Percentiles rank a stretch among this genome's conserved stretches.
These are phyloP conservation scores for Penicillium palitans DNA, from an alignment of 2,329 filamentous ascomycete genomes.

Conservation along the genomic window DNA sequence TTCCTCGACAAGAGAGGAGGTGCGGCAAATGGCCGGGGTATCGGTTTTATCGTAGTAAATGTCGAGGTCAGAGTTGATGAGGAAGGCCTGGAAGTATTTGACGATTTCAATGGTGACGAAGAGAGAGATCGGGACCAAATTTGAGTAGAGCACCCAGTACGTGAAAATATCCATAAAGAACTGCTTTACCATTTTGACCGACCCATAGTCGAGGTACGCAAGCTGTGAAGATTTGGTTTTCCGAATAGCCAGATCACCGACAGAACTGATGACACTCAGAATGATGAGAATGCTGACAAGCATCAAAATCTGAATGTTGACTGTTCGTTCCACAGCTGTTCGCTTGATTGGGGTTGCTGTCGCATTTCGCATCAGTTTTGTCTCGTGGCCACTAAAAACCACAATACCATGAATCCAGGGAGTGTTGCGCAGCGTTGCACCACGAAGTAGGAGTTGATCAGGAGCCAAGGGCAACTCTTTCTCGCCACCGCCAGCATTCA, in stretches of 20 bases:
- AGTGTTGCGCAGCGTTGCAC: conserved; percentile 91
- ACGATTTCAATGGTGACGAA: conserved; percentile 98
- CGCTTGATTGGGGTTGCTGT: conserved; percentile 97
- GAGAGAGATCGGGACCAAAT: conserved; percentile 92
- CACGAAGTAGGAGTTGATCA: conserved; percentile 88
- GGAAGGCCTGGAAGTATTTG: conserved; percentile 96
- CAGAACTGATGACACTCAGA: conserved; percentile 84
- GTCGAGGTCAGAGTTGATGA: conserved; percentile 96
- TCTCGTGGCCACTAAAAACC: conserved; percentile 96
- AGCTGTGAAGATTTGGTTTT: conserved; percentile 63
- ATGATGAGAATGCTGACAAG: conserved; percentile 79
- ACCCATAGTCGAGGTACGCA: conserved; percentile 69
- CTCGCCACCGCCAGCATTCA: conserved; percentile 86
- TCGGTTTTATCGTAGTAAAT: conserved; percentile 97
- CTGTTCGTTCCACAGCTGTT: conserved; percentile 89
- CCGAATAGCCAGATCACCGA: conserved; percentile 83
- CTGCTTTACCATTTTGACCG: conserved; percentile 68
- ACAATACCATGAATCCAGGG: conserved; percentile 96
- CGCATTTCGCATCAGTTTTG: conserved; percentile 97
- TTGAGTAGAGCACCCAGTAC: conserved; percentile 97
- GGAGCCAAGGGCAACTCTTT: conserved; percentile 88
- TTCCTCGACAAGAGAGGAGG: conserved; percentile 94
- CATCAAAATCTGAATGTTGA: conserved; percentile 91
- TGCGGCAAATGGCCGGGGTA: conserved; percentile 92
- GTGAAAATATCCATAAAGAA: conserved; percentile 96